Percentiles rank a stretch among this genome's conserved stretches.
phyloP scores from a whole-genome alignment of 1,284 basidiomycete genomes.

The Rhodotorula sp. region DNA sequence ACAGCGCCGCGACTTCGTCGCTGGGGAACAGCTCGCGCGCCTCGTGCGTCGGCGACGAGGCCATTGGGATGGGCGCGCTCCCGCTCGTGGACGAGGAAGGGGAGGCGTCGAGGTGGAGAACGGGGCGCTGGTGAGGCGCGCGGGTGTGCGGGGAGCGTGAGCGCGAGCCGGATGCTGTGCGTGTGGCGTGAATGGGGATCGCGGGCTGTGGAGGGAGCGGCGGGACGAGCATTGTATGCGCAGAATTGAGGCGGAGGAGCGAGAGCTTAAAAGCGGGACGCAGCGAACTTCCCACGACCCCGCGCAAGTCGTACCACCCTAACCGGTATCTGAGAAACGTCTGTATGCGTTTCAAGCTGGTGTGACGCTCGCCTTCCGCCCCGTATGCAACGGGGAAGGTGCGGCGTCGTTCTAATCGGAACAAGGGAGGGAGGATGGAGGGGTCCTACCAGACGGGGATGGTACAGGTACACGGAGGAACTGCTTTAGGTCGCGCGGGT shows the following conservation, averaged over 20 bases:
- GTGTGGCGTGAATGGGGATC: not conserved
- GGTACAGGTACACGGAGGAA: not conserved
- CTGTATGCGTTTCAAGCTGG: not conserved
- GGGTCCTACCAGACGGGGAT: not conserved
- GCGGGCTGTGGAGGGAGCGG: rapidly evolving
- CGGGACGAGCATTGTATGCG: not conserved
- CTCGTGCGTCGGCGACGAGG: not conserved
- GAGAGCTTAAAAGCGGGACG: not conserved
- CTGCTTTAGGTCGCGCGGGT: not conserved
- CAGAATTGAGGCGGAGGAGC: not conserved
- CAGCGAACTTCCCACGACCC: no score
- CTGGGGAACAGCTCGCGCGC: not conserved
- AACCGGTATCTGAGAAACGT: no score
- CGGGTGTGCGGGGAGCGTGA: not conserved
- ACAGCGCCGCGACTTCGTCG: no score
- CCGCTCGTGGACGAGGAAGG: not conserved
- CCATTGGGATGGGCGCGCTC: not conserved
- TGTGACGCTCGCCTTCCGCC: no score
- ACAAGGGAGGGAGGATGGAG: not conserved
- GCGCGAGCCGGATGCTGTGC: not conserved
- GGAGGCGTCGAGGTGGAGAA: not conserved
- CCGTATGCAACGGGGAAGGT: not conserved
- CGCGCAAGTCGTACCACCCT: no score
- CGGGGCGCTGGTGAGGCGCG: not conserved
- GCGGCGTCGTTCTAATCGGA: not conserved